Evolutionary conservation across 352 stramenopile genomes (phyloP).

Genomic region (Peronosclerospora sorghi): DNA sequence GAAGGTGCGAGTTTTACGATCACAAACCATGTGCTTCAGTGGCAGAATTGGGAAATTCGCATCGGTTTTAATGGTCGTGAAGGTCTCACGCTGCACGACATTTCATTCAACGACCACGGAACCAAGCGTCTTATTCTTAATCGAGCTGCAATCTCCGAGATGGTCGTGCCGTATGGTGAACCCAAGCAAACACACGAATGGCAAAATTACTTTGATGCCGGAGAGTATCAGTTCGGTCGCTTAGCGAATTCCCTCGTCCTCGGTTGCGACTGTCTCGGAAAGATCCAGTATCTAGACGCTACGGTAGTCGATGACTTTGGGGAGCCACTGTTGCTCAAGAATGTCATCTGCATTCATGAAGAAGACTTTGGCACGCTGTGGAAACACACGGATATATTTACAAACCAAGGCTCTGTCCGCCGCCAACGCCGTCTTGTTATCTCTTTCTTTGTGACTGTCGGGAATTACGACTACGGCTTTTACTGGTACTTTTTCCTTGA

Average conservation of each 20-base stretch:
- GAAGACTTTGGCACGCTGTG: conserved; percentile 32
- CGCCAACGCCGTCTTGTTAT: conserved; percentile 64
- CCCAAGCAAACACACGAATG: conserved; percentile 51
- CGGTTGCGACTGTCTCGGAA: conserved; percentile 49
- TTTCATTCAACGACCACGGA: no score
- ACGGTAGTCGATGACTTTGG: conserved; percentile 20
- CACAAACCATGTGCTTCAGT: conserved; percentile 46
- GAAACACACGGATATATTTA: conserved; percentile 55
- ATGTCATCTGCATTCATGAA: conserved; percentile 23
- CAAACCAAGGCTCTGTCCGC: conserved; percentile 28
- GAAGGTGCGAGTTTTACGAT: conserved; percentile 67
- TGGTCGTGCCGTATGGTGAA: conserved; percentile 81
- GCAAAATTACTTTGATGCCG: conserved; percentile 83
- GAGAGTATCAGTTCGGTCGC: conserved; percentile 67
- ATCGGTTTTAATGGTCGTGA: no score
- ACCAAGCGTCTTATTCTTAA: no score
- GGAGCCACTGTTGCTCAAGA: conserved; percentile 20
- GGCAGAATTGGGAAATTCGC: no score
- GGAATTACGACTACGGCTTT: conserved; percentile 80
- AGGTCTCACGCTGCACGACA: no score
- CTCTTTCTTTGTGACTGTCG: conserved; percentile 75
- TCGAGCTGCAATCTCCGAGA: no score
- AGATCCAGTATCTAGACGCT: conserved; percentile 20
- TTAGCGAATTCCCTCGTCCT: conserved; percentile 71
- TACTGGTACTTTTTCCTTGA: conserved; percentile 27